Evolutionary conservation across 352 stramenopile species (phyloP).

Genomic region (Pythium oligandrum): DNA sequence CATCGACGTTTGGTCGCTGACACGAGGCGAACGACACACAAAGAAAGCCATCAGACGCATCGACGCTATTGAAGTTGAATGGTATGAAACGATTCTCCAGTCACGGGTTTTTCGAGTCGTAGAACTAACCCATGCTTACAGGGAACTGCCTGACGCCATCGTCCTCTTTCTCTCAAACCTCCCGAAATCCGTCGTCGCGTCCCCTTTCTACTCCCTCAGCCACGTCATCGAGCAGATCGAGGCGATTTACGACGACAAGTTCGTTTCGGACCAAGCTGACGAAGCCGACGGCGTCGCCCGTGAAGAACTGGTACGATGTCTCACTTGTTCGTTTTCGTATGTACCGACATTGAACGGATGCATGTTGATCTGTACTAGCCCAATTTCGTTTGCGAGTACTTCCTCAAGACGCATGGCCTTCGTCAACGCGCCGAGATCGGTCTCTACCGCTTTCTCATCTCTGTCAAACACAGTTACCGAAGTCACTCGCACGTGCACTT

Average conservation of each 20-base stretch:
- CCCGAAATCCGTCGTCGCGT: slow-evolving; percentile 63
- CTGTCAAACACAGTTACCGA: slow-evolving; percentile 50
- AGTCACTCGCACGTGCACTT: slow-evolving; percentile 48
- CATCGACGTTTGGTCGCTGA: slow-evolving; percentile 56
- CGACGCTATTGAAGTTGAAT: slow-evolving; percentile 43
- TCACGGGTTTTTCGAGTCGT: too few relatives aligned
- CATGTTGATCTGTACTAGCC: slow-evolving; percentile 17
- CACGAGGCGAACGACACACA: slow-evolving; percentile 33
- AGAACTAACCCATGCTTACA: slow-evolving; percentile 6
- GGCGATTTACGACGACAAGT: slow-evolving; percentile 77
- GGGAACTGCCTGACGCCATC: slow-evolving; percentile 43
- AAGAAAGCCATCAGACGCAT: slow-evolving; percentile 40
- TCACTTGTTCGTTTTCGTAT: not conserved
- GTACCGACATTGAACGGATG: not conserved
- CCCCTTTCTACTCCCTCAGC: slow-evolving; percentile 53
- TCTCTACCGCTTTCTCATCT: slow-evolving; percentile 67
- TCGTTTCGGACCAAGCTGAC: slow-evolving; percentile 48
- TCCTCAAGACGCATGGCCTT: slow-evolving; percentile 60
- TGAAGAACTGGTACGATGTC: slow-evolving; percentile 37
- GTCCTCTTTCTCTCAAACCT: slow-evolving; percentile 68
- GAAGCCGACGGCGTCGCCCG: slow-evolving; percentile 52
- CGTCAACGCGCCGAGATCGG: slow-evolving; percentile 61
- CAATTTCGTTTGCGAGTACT: slow-evolving; percentile 68
- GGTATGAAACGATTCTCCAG: slow-evolving; percentile 14
- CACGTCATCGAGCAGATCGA: slow-evolving; percentile 56